A percentile compares a stretch with the other conserved stretches of the same genome.
Conservation (phyloP, 2,329 filamentous ascomycete species). For the Cytospora leucostoma region DNA sequence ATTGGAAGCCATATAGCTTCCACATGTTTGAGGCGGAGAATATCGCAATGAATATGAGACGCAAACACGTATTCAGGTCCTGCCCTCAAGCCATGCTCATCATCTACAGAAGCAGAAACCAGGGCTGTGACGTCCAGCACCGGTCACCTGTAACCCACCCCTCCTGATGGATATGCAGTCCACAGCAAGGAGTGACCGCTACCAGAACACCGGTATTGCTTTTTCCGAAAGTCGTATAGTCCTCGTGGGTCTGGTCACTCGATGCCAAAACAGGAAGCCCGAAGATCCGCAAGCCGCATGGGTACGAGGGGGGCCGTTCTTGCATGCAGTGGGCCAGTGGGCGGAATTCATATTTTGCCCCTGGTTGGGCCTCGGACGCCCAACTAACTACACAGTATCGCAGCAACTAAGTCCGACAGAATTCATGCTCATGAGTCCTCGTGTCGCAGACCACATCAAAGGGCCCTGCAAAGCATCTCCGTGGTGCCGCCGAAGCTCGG, state of each 20-base stretch:
- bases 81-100: neutral
- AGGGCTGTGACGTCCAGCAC: neutral
- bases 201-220: neutral
- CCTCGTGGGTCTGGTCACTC: neutral
- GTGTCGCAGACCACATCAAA: neutral
- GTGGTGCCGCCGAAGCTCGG: constrained; percentile 2
- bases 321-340: neutral
- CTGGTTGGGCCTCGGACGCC: neutral
- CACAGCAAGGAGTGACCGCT: neutral
- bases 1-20: neutral
- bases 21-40: neutral
- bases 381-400: neutral
- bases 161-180: neutral
- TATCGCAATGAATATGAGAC: neutral
- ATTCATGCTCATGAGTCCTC: neutral
- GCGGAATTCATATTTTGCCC: neutral
- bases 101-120: neutral
- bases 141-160: neutral
- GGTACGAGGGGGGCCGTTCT: neutral
- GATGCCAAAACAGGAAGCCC: neutral
- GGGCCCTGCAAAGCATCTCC: neutral
- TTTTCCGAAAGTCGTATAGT: neutral
- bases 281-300: neutral
- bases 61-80: neutral
- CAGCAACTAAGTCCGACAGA: neutral